Evolutionary conservation across 116 monocot species (phyloP), one percentile per base, ranked within the genome.

Genomic region (Thalassia testudinum): DNA sequence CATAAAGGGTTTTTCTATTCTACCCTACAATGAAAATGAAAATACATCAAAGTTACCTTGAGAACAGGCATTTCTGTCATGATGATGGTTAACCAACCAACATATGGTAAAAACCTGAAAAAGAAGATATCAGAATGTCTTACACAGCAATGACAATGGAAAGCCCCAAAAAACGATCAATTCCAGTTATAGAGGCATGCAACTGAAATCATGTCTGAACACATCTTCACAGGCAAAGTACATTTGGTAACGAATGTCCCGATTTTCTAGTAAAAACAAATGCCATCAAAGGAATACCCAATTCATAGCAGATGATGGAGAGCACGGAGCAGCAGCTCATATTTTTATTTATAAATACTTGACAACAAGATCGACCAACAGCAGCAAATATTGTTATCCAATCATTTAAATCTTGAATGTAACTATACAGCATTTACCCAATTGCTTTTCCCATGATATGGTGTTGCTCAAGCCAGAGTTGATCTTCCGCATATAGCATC

Each of bases 391-490:
- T n/a, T n/a, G n/a, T n/a, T n/a, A n/a, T n/a, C n/a, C n/a, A 16
- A 28, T 1, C 12, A 16, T 23, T 18, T 3, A 49, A 2, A 21
- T 49, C 16, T 24, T 27, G 53, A 19, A 15, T 17, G 27, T 17
- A 12, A 15, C 53, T n/a, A n/a, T 5, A 12, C 38, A 24, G 24
- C 23, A 12, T 59, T 69, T 62, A 88, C 79, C 88, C 88, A 17
- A 88, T 72, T 55, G 77, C 83, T 18, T 79, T 64, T 8, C 88
- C 88, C 83, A 79, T 72, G 25, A 88, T 83, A 54, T 83, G 83
- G 54, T 83, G 79, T 38, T 59, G 70, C 47, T 83, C 74, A 63
- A 88, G 79, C 88, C 83, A 80, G 59, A 74, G 72, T 61, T 88
- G 88, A 0, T 77, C 74, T 4, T 71, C 74, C 53, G 79, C 73